phyloP scores from a whole-genome alignment of 805 yeast species.

The Metschnikowia vanudenii region DNA sequence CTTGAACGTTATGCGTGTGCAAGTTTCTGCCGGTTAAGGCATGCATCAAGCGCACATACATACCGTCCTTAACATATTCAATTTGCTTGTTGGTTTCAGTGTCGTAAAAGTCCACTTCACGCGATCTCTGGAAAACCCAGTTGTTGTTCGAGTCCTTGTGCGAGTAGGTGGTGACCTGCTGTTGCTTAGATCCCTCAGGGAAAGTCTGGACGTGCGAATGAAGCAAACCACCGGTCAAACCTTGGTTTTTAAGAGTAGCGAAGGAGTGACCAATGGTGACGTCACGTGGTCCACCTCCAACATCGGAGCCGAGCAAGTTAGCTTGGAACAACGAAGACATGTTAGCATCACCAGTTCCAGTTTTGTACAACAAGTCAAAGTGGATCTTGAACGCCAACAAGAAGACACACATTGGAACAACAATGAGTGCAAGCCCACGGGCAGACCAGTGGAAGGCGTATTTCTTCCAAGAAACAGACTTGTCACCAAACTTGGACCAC shows the following conservation, averaged over 20 bases:
- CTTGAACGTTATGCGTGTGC: slow-evolving; percentile 67
- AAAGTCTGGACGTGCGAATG: slow-evolving; percentile 47
- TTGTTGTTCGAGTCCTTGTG: slow-evolving; percentile 47
- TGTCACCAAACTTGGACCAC: slow-evolving; percentile 81
- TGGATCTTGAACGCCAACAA: slow-evolving; percentile 69
- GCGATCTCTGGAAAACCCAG: slow-evolving; percentile 49
- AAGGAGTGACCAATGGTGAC: slow-evolving; percentile 52
- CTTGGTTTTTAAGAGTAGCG: slow-evolving; percentile 42
- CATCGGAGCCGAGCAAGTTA: slow-evolving; percentile 62
- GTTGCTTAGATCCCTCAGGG: slow-evolving; percentile 49
- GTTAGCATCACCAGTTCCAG: slow-evolving; percentile 79
- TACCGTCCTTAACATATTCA: slow-evolving; percentile 54
- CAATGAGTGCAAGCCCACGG: slow-evolving; percentile 59
- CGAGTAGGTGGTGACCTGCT: slow-evolving; percentile 46
- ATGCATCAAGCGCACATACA: slow-evolving; percentile 61
- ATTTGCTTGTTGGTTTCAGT: slow-evolving; percentile 28
- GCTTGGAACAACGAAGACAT: slow-evolving; percentile 86
- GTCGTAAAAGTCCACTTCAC: slow-evolving; percentile 35
- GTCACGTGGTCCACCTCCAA: slow-evolving; percentile 68
- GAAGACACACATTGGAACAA: slow-evolving; percentile 63
- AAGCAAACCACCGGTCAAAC: slow-evolving; percentile 45
- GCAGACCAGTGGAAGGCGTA: slow-evolving; percentile 67
- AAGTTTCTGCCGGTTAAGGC: slow-evolving; percentile 61
- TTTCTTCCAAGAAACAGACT: slow-evolving; percentile 45
- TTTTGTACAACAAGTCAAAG: slow-evolving; percentile 66